These are phyloP conservation scores for Trypanosoma brucei DNA, from an alignment of 208 protist genomes.

Conservation along the genomic window DNA sequence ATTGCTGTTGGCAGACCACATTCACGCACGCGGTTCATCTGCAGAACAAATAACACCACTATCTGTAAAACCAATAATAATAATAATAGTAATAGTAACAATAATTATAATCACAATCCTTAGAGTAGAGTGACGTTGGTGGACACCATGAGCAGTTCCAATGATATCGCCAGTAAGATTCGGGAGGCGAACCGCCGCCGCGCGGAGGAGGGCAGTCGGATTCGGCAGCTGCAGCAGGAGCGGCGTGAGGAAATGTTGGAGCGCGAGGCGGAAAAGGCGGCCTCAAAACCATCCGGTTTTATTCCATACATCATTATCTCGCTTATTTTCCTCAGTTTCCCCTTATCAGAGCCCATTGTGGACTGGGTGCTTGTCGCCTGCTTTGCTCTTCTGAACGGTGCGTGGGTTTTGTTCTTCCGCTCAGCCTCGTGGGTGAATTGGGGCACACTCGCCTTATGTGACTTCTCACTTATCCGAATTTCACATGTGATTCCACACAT, in stretches of 20 bases:
- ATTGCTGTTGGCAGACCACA: too few relatives aligned
- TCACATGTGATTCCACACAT: slow-evolving; percentile 50
- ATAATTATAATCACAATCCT: too few relatives aligned
- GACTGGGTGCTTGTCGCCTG: slow-evolving; percentile 68
- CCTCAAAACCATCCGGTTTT: slow-evolving; percentile 25
- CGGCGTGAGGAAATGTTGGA: slow-evolving; percentile 39
- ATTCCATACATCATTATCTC: slow-evolving; percentile 71
- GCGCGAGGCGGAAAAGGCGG: slow-evolving; percentile 12
- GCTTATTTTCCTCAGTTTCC: slow-evolving; percentile 77
- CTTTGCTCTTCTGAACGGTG: slow-evolving; percentile 47
- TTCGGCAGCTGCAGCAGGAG: slow-evolving; percentile 56
- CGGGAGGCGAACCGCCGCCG: slow-evolving; percentile 51
- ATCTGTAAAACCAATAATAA: too few relatives aligned
- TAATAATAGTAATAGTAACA: too few relatives aligned
- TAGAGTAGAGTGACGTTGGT: too few relatives aligned
- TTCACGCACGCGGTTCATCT: too few relatives aligned
- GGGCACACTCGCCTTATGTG: slow-evolving; percentile 34
- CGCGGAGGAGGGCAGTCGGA: slow-evolving; percentile 47
- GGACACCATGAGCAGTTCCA: slow-evolving; percentile 10
- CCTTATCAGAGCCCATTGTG: slow-evolving; percentile 63
- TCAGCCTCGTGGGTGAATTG: slow-evolving; percentile 61
- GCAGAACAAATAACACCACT: too few relatives aligned
- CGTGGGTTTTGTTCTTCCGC: slow-evolving; percentile 39
- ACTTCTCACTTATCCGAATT: slow-evolving; percentile 55
- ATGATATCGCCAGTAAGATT: slow-evolving; percentile 60